phyloP scores from a whole-genome alignment of 2,329 filamentous ascomycete species.

The Ophiostoma perfectum region DNA sequence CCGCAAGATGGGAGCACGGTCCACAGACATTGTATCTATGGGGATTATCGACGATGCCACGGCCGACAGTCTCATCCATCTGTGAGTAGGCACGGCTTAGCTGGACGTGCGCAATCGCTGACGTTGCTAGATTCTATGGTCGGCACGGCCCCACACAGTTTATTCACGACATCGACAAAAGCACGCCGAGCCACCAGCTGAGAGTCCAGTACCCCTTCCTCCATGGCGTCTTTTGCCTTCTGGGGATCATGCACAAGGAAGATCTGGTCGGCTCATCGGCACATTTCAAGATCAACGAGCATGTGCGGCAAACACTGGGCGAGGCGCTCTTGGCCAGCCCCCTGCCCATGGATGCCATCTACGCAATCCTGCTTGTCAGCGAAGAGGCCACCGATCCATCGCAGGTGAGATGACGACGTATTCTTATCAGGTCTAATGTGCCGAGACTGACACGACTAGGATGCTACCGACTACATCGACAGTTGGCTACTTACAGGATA shows the following conservation, averaged over 20 bases:
- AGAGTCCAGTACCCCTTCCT: slow-evolving; percentile 11
- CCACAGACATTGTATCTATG: slow-evolving; percentile 8
- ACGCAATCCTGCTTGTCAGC: slow-evolving; percentile 9
- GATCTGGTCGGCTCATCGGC: slow-evolving; percentile 6
- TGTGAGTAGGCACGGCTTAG: neutral
- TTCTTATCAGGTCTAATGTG: neutral
- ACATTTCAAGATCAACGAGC: slow-evolving; percentile 11
- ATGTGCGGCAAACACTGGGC: slow-evolving; percentile 10
- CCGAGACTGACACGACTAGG: neutral
- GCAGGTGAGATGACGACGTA: neutral
- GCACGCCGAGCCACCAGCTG: slow-evolving; percentile 1
- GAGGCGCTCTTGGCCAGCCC: slow-evolving; percentile 9
- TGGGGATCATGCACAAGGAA: slow-evolving; percentile 10
- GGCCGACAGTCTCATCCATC: neutral
- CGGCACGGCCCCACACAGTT: neutral
- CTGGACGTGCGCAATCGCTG: neutral
- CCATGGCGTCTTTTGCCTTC: slow-evolving; percentile 1
- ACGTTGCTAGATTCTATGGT: neutral
- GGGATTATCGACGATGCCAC: slow-evolving; percentile 9
- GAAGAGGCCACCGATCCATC: slow-evolving; percentile 11
- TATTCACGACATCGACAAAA: slow-evolving; percentile 1
- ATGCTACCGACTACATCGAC: slow-evolving; percentile 14
- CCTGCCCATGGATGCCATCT: slow-evolving; percentile 5
- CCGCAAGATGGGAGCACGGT: slow-evolving; percentile 12
- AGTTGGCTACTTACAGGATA: slow-evolving; percentile 11